Base-by-base conservation (phyloP, 2,329 filamentous ascomycete species). In the Trichoderma atroviride region DNA sequence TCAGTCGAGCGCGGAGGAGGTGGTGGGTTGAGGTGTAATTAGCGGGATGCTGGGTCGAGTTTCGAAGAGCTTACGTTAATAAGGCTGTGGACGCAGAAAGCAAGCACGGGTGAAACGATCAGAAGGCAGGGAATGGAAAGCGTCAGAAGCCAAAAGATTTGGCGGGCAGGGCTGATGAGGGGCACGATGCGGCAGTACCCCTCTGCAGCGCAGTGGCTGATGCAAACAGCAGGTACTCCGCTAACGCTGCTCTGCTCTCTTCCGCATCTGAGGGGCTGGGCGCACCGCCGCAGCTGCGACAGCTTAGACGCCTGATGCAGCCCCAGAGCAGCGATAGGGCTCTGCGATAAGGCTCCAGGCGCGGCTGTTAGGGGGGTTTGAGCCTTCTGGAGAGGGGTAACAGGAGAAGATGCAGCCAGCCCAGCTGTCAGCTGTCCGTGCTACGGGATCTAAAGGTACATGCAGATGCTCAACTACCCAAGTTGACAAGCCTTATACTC, bases 111-210 rank as follows among this genome's bases (percentile, higher is more conserved):
- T 64, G 61, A 56, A 64, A 62, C 61, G 57, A 55, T 50, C 47
- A 40, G 29, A 40, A 65, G 61, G 60, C 55, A 66, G 56, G 53
- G 35, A 65, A 72, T 77, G 78, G 81, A 83, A 83, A 75, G 79
- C 79, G 75, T 78, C 77, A 81, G 81, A 83, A 83, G 79, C 78
- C 75, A 74, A 81, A 81, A 80, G 79, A 81, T 78, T 72, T 73
- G 70, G 67, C 56, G 24, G 69, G 69, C 69, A 66, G 40, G 71
- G 50, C 62, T 70, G 72, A 74, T 67, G 72, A 73, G 71, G 71
- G 69, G 72, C 68, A 70, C 59, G 74, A 74, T 76, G 66, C 59
- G 27, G 43, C 29, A 70, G 55, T 74, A 76, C 74, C 50, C 71
- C 57, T 65, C 59, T 40, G 27, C 37, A 64, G 69, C 57, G 70